Base-by-base conservation (phyloP, 2,329 filamentous ascomycete genomes). In the Hysterium pulicare region DNA sequence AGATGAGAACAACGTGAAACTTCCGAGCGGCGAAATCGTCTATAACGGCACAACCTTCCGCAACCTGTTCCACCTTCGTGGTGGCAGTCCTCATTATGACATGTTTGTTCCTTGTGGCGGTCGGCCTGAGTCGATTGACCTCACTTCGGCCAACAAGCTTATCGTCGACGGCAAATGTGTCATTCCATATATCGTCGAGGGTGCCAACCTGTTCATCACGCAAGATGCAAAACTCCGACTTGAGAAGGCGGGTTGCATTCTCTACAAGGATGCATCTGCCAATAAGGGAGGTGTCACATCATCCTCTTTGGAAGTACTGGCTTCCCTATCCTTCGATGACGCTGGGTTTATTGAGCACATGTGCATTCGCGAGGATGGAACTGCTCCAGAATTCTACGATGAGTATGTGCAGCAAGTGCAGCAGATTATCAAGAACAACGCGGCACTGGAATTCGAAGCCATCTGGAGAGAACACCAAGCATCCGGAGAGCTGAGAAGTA, bases 271-370 rank as follows among this genome's bases (percentile, higher is more conserved):
- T 68, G 93, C 93, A 4, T 95, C 89, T 28, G 90, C 91, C 43
- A 98, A 98, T 80, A 98, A 98, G 77, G 93, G 93, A 52, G 93
- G 93, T 66, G 93, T 98, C 34, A 98, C 93, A 1, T 96, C 90
- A 1, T 97, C 93, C 0, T 97, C 93, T 1, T 83, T 97, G 23
- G 93, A 98, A 62, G 93, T 98, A 5, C 81, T 98, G 19, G 93
- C 93, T 6, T 93, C 90, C 11, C 78, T 98, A 44, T 93, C 90
- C 31, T 97, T 98, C 62, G 88, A 98, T 58, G 93, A 98, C 53
- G 74, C 81, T 44, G 82, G 84, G 51, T 98, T 98, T 71, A 79
- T 86, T 40, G 77, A 90, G 69, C 84, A 98, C 76, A 98, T 98
- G 93, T 98, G 93, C 70, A 80, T 93, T 24, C 67, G 71, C 50